Evolutionary conservation across 805 yeast species (phyloP).

Genomic region (Priceomyces melissophilus): DNA sequence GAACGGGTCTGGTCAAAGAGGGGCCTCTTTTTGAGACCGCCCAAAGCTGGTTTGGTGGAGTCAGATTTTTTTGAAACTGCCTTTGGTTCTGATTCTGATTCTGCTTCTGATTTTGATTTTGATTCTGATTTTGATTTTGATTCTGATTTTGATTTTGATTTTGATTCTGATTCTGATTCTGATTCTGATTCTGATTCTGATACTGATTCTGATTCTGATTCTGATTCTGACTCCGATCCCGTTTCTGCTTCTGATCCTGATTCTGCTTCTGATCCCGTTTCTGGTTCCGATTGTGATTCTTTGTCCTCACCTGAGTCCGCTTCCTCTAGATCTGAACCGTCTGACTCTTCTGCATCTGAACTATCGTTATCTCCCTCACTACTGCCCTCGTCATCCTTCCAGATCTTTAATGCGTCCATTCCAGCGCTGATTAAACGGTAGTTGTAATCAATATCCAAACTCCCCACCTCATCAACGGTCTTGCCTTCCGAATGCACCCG

Average conservation of each 20-base stretch:
- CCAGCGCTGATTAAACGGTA: constrained; percentile 81
- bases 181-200: constrained; percentile 9
- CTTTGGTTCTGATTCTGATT: too few relatives aligned
- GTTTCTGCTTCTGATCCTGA: constrained; percentile 9
- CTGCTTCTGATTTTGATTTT: constrained; percentile 15
- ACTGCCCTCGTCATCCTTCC: constrained; percentile 44
- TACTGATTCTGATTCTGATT: constrained; percentile 7
- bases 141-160: constrained; percentile 7
- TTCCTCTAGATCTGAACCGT: constrained; percentile 9
- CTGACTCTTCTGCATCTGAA: constrained; percentile 12
- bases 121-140: constrained; percentile 1
- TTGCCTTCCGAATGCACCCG: constrained; percentile 56
- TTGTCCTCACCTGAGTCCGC: constrained; percentile 7
- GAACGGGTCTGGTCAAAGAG: constrained; percentile 17
- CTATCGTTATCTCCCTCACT: constrained; percentile 23
- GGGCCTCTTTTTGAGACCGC: constrained; percentile 28
- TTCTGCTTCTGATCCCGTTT: constrained; percentile 5
- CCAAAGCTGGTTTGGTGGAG: too few relatives aligned
- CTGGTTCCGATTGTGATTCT: constrained; percentile 13
- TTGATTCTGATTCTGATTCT: constrained; percentile 7
- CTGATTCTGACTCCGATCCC: background rate
- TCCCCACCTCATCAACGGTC: constrained; percentile 66
- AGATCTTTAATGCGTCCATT: constrained; percentile 74
- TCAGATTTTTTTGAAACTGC: too few relatives aligned
- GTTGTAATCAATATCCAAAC: constrained; percentile 74